Evolutionary conservation across 345 rosid genomes (phyloP), one percentile per base, ranked within the genome.

Genomic region (Hibiscus trionum): DNA sequence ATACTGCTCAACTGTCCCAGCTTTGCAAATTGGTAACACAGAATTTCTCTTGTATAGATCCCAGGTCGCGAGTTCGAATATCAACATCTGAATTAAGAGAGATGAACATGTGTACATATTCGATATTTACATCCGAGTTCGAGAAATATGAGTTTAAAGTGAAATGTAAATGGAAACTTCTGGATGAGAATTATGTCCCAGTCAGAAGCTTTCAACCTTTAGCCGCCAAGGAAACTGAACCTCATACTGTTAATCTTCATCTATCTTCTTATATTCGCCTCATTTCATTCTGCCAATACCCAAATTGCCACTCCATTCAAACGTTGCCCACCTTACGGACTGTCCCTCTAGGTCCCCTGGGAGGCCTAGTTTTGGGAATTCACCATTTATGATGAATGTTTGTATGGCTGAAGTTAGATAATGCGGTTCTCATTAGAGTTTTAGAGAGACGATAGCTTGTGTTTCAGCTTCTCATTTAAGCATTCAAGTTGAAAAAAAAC

Each of bases 181-280:
- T 82, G 86, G 85, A 70, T 66, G 61, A 69, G 77, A 82, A 81
- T 71, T 39, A 62, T 65, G 31, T 76, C 62, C 69, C 76, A 79
- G 71, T 65, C 64, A 78, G 70, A 66, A 70, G 71, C 55, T 55
- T 24, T 61, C 27, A 9, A 26, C 61, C 78, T 56, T 72, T 57
- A 66, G 69, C 80, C 53, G 73, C 86, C 80, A 7, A 39, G 44
- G 44, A 39, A 39, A 39, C 9, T 39, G 44, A 39, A 27, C 63
- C 63, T 81, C 82, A 80, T 75, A 73, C 69, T 56, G 29, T 74
- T 33, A 55, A 58, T 63, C 74, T 37, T 60, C 37, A 59, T 59
- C 63, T 27, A 27, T 26, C 35, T 27, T 11, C 77, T 71, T 42
- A 21, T 4, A 16, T 66, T 70, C 70, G 11, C 70, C 71, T 47